These are phyloP conservation scores for Acacia confusa DNA, from an alignment of 306 rosid genomes.

Conservation along the genomic window DNA sequence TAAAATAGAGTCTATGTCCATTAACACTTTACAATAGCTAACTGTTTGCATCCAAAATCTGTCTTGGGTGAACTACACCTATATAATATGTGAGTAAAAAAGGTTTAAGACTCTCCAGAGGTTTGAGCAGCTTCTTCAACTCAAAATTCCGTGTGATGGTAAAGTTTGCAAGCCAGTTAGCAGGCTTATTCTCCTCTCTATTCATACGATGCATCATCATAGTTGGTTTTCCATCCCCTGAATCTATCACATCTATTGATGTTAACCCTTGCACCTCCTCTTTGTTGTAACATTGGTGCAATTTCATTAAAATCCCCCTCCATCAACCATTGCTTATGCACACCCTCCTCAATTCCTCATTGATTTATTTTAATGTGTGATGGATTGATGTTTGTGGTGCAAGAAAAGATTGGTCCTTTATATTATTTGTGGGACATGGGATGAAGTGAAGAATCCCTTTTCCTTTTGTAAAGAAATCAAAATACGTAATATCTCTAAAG, in stretches of 20 bases:
- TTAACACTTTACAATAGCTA: neutral
- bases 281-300: neutral
- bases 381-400: too few relatives aligned
- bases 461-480: too few relatives aligned
- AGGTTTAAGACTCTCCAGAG: neutral
- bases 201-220: neutral
- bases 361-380: too few relatives aligned
- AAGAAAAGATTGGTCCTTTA: too few relatives aligned
- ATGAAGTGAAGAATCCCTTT: too few relatives aligned
- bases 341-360: too few relatives aligned
- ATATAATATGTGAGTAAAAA: neutral
- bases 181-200: neutral
- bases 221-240: neutral
- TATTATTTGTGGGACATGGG: too few relatives aligned
- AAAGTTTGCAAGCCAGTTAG: neutral
- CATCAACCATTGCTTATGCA: too few relatives aligned
- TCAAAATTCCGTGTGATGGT: neutral
- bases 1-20: neutral
- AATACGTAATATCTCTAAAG: too few relatives aligned
- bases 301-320: too few relatives aligned
- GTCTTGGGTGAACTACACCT: neutral
- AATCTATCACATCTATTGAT: neutral
- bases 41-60: neutral
- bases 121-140: neutral
- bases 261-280: neutral